Percentiles rank a stretch among this genome's conserved stretches.
Conservation (phyloP, 306 rosid species). For the Glycine tomentella region DNA sequence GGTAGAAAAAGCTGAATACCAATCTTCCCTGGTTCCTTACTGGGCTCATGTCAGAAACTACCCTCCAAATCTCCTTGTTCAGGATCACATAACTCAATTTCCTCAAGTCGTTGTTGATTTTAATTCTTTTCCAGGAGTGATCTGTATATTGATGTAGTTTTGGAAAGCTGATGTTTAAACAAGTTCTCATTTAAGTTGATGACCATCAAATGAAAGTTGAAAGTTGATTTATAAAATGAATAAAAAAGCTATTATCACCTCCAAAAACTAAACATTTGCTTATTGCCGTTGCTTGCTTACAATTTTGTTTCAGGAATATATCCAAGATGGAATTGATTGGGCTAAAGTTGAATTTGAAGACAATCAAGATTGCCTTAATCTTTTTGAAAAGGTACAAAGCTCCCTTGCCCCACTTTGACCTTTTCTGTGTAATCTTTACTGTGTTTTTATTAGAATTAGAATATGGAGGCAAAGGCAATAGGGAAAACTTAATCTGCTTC, state of each 20-base stretch:
- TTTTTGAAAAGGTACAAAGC: slow-evolving; percentile 86
- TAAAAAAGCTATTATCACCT: not conserved
- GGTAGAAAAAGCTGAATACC: not conserved
- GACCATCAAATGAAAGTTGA: not conserved
- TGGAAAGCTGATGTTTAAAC: slow-evolving; percentile 13
- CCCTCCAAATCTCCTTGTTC: slow-evolving; percentile 7
- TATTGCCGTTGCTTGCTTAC: slow-evolving; percentile 29
- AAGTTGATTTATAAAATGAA: slow-evolving; percentile 8
- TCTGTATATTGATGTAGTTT: slow-evolving; percentile 1
- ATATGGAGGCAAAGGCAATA: slow-evolving; percentile 6
- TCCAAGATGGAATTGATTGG: slow-evolving; percentile 99
- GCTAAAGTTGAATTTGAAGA: slow-evolving; percentile 97
- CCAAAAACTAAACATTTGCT: slow-evolving; percentile 18
- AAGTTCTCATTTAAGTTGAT: slow-evolving; percentile 9
- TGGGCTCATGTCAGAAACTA: not conserved
- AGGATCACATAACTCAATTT: slow-evolving; percentile 19
- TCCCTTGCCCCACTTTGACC: slow-evolving; percentile 13
- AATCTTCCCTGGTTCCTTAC: slow-evolving; percentile 1
- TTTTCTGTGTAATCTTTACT: not conserved
- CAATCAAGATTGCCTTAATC: slow-evolving; percentile 95
- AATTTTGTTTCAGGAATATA: slow-evolving; percentile 75
- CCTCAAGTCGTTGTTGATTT: not conserved
- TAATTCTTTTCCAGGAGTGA: not conserved
- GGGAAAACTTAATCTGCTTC: slow-evolving; percentile 16
- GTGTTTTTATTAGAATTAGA: not conserved